A percentile compares a stretch with the other conserved stretches of the same genome.
phyloP scores from a whole-genome alignment of 305 asterid species.

The Ruellia speciosa region DNA sequence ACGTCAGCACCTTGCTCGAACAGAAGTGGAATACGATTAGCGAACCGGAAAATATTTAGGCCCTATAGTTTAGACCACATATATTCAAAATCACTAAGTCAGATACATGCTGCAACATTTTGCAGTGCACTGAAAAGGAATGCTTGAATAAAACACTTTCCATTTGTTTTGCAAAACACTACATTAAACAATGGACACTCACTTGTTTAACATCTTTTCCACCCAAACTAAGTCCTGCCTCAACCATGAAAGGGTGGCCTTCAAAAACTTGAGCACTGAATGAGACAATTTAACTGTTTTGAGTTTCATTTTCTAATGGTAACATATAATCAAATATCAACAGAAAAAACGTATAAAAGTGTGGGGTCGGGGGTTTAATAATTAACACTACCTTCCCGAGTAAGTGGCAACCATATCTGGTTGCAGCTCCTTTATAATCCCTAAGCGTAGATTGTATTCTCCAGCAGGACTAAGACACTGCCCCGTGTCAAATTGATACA shows the following conservation, averaged over 20 bases:
- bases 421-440: constrained; percentile 84
- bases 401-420: constrained; percentile 96
- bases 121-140: not conserved
- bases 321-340: constrained; percentile 15
- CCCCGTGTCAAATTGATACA: constrained; percentile 23
- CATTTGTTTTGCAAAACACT: not conserved
- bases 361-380: constrained; percentile 10
- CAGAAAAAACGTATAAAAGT: not conserved
- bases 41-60: constrained; percentile 80
- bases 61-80: constrained; percentile 46
- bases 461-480: constrained; percentile 97
- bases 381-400: constrained; percentile 65
- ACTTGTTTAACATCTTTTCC: constrained; percentile 93
- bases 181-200: constrained; percentile 28
- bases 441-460: constrained; percentile 80
- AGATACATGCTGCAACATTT: not conserved
- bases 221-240: constrained; percentile 91
- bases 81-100: no score
- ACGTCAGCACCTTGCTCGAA: constrained; percentile 99
- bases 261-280: constrained; percentile 90
- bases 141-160: not conserved
- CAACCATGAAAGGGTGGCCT: constrained; percentile 93
- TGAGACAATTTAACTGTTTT: constrained; percentile 18
- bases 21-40: constrained; percentile 90
- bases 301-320: constrained; percentile 4